Evolutionary conservation across 108 stramenopile species (phyloP), one percentile per base, ranked within the genome.

Genomic region (Stephanodiscus triporus): DNA sequence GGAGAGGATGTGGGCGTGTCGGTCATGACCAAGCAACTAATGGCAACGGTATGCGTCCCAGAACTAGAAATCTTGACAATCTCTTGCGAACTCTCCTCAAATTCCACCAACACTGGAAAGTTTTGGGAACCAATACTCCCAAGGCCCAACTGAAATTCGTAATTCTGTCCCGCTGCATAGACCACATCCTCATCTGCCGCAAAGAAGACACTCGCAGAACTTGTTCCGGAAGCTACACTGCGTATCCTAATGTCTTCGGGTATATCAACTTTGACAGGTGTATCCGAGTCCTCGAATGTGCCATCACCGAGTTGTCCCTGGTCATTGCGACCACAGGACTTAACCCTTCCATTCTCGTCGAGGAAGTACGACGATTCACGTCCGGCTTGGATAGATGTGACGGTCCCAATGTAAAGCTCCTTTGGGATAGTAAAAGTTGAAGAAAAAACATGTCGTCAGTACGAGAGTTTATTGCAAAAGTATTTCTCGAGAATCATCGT

Each of bases 281-380:
- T 34, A 8, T 58, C 22, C 11, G 56, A 69, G 14, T 74, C 67
- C 32, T 13, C n/a, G 22, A 42, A 69, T 10, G 73, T 68, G 17
- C 73, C 73, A 48, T 74, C 73, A 10, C 73, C 73, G 17, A 74
- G 53, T 30, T 74, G 73, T 30, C 73, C 73, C 53, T 74, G 34
- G 59, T 74, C 73, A 38, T 74, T 74, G 11, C 67, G 67, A 37
- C 73, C 73, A 36, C 71, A 72, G 0, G 71, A 57, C 11, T 51
- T 23, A 61, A 62, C 61, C 2, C 24, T 59, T 63, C 71, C 71
- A 32, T 60, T 47, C 13, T 61, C 22, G 7, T 22, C 23, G 17
- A 72, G 59, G 32, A 72, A 72, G 60, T 72, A 72, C 2, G 71
- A 72, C 48, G 71, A 72, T 59, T 72, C 71, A 51, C 59, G 57